Conservation (phyloP, 2,329 filamentous ascomycete species). For the Curvularia sp. region DNA sequence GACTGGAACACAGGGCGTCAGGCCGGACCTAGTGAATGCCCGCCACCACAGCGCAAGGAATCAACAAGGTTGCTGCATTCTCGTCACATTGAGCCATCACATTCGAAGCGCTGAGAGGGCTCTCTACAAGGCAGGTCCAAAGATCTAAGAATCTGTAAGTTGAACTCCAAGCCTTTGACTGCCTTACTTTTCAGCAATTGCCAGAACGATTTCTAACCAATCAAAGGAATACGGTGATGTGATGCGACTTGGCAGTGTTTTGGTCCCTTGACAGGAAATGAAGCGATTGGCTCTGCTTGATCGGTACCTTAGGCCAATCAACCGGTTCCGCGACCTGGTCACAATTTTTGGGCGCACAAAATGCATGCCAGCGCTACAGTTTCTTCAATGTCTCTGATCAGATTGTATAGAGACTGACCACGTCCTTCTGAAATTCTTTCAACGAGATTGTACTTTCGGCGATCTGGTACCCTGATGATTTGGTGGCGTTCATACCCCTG, state of each 20-base stretch:
- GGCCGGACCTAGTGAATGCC: conserved; percentile 17
- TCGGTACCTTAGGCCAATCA: conserved; percentile 25
- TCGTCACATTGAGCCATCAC: conserved; percentile 28
- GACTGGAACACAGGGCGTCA: conserved; percentile 35
- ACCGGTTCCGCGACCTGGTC: conserved; percentile 29
- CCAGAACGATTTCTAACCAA: conserved; percentile 24
- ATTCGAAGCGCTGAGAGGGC: conserved; percentile 30
- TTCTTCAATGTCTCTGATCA: not conserved
- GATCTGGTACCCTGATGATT: not conserved
- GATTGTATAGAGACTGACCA: not conserved
- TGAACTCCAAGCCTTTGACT: conserved; percentile 19
- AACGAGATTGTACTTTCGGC: no score
- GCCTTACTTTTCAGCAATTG: conserved; percentile 2
- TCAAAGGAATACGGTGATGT: conserved; percentile 7
- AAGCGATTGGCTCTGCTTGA: conserved; percentile 35
- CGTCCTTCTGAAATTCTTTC: no score
- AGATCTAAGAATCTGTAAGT: conserved; percentile 16
- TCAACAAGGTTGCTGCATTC: not conserved
- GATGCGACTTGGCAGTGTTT: conserved; percentile 28
- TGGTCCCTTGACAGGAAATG: conserved; percentile 9
- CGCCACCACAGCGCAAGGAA: conserved; percentile 16
- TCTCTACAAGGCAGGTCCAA: conserved; percentile 21
- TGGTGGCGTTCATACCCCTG: not conserved
- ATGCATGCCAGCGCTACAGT: conserved; percentile 27
- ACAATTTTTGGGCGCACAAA: conserved; percentile 20